Evolutionary conservation across 2,329 filamentous ascomycete species (phyloP), one percentile per base, ranked within the genome.

Genomic region (Colletotrichum sojae): DNA sequence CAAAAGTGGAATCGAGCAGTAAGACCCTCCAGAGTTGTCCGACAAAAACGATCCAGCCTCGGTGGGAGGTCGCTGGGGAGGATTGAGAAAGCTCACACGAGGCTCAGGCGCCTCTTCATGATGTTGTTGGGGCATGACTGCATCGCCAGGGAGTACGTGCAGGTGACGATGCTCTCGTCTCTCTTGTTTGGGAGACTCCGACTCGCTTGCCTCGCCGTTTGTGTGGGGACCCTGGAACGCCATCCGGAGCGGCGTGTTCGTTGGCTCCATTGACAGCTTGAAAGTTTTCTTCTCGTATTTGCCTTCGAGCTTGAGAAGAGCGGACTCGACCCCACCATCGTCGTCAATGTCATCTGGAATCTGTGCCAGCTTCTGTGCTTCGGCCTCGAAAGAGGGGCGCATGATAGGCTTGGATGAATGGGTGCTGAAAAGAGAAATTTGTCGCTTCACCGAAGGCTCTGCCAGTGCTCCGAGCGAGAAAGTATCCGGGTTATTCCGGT

Each of bases 281-380:
- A 78, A 77, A 0, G 78, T 71, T 73, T 79, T 88, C 73, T 86
- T 90, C 76, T 91, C 87, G 73, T 91, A 96, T 73, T 90, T 95
- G 10, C 96, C 96, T 82, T 99, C 96, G 0, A 99, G 86, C 76
- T 98, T 99, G 74, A 95, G 82, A 58, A 99, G 80, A 0, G 96
- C 94, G n/a, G 95, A 94, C 76, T 98, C 96, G 27, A 98, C 91
- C 13, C 95, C 95, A 6, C 94, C 94, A 76, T 97, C 93, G 53
- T 92, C 91, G 70, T 91, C 88, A 16, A 83, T 78, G 45, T 97
- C 94, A 76, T 98, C 95, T 0, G 95, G 94, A 27, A 98, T 93
- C 63, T 93, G 91, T 2, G 95, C 94, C 62, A 99, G 88, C 74
- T 93, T 93, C 68, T 95, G 91, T 1, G 97, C 94, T 75, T 97